Conservation (phyloP, 176 grass and related monocot species). For the Secale cereale region DNA sequence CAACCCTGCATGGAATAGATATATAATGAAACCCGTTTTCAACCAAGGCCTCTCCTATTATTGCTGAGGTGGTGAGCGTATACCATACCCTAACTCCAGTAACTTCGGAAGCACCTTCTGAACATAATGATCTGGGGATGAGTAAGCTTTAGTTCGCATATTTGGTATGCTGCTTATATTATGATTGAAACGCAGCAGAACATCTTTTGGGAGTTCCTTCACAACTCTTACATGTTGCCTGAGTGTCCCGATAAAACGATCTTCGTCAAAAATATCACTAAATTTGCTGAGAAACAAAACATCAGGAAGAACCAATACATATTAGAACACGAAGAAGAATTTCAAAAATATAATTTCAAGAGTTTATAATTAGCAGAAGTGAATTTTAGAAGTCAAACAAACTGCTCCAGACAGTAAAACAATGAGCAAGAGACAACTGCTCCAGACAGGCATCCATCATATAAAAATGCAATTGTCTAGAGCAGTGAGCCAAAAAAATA, state of each 20-base stretch:
- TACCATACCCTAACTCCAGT: constrained; percentile 73
- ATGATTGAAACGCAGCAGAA: constrained; percentile 69
- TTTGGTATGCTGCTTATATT: constrained; percentile 92
- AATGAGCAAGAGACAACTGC: background rate
- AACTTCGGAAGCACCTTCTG: constrained; percentile 86
- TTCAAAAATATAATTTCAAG: background rate
- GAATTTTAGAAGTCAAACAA: background rate
- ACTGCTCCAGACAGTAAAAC: background rate
- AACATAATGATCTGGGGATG: constrained; percentile 69
- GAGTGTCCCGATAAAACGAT: constrained; percentile 77
- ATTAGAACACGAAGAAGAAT: background rate
- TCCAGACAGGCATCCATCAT: background rate
- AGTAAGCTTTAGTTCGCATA: constrained; percentile 92
- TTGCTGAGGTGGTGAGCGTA: background rate
- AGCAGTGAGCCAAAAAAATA: background rate
- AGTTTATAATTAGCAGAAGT: background rate
- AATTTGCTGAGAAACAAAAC: constrained; percentile 78
- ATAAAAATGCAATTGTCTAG: background rate
- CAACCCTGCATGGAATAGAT: constrained; percentile 55
- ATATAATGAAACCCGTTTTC: constrained; percentile 28
- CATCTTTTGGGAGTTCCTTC: constrained; percentile 65
- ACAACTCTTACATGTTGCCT: constrained; percentile 80
- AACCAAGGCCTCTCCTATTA: background rate
- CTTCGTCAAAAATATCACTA: constrained; percentile 85
- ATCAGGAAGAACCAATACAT: constrained; percentile 15